phyloP scores from a whole-genome alignment of 495 filamentous ascomycete genomes.

The Halenospora varia region DNA sequence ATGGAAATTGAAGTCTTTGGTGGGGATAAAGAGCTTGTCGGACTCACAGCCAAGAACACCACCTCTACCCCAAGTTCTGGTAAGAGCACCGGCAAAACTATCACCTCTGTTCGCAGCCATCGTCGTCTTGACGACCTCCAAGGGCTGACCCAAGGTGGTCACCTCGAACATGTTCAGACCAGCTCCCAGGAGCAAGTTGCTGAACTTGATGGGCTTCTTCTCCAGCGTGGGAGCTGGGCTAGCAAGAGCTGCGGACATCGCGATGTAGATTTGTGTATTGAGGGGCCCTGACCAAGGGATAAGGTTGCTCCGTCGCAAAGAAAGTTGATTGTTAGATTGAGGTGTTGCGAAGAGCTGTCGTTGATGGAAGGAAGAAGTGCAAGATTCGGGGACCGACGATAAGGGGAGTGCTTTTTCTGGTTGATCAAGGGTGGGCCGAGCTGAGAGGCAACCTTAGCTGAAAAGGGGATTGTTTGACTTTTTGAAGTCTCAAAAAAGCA shows the following conservation, averaged over 20 bases:
- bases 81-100: constrained; percentile 75
- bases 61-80: constrained; percentile 88
- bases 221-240: constrained; percentile 56
- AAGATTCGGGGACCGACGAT: constrained; percentile 4
- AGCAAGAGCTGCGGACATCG: constrained; percentile 55
- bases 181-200: constrained; percentile 93
- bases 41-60: constrained; percentile 92
- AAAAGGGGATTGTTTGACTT: too few relatives aligned
- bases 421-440: neutral
- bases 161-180: constrained; percentile 90
- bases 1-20: constrained; percentile 1
- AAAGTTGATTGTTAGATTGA: neutral
- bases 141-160: constrained; percentile 86
- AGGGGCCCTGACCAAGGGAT: constrained; percentile 91
- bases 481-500: neutral
- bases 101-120: constrained; percentile 96
- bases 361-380: neutral
- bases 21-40: neutral
- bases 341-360: neutral
- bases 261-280: constrained; percentile 40
- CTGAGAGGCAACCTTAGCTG: neutral
- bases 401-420: neutral
- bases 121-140: constrained; percentile 98
- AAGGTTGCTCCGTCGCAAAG: constrained; percentile 74
- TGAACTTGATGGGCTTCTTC: constrained; percentile 99